Evolutionary conservation across 164 flowering plant species (phyloP).

Genomic region (Vitis riparia): DNA sequence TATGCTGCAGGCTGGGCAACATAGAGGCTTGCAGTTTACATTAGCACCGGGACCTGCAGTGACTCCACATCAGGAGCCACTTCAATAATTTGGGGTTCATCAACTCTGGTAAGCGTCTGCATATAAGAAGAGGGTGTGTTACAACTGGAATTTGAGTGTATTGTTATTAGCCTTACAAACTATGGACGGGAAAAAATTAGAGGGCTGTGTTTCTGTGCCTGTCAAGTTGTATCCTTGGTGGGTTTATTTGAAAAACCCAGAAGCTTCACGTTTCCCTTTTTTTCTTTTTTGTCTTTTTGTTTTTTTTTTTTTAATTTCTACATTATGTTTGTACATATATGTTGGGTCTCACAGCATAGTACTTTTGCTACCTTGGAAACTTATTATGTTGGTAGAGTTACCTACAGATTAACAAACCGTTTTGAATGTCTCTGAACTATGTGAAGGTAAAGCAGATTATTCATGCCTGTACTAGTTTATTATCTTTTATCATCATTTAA

Average conservation of each 20-base stretch:
- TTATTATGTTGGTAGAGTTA: neutral
- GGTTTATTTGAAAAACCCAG: neutral
- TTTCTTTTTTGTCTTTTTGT: neutral
- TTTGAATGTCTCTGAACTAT: neutral
- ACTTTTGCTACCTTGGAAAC: neutral
- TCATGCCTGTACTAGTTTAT: neutral
- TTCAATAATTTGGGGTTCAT: slow-evolving; percentile 9
- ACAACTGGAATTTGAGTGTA: neutral
- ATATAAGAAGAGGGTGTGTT: slow-evolving; percentile 1
- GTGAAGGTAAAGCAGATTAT: neutral
- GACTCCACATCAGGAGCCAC: slow-evolving; percentile 32
- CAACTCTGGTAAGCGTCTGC: neutral
- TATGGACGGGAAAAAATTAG: neutral
- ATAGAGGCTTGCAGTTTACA: slow-evolving; percentile 41
- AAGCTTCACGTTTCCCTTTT: neutral
- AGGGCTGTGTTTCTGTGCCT: neutral
- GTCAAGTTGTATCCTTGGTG: neutral
- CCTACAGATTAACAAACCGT: neutral
- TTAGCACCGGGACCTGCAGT: slow-evolving; percentile 34
- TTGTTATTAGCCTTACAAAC: neutral
- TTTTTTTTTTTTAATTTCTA: neutral
- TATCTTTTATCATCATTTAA: neutral
- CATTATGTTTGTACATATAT: slow-evolving; percentile 16
- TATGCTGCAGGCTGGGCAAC: slow-evolving; percentile 50
- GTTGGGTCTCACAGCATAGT: neutral